Base-by-base conservation (phyloP, 345 rosid species). In the Turnera subulata region DNA sequence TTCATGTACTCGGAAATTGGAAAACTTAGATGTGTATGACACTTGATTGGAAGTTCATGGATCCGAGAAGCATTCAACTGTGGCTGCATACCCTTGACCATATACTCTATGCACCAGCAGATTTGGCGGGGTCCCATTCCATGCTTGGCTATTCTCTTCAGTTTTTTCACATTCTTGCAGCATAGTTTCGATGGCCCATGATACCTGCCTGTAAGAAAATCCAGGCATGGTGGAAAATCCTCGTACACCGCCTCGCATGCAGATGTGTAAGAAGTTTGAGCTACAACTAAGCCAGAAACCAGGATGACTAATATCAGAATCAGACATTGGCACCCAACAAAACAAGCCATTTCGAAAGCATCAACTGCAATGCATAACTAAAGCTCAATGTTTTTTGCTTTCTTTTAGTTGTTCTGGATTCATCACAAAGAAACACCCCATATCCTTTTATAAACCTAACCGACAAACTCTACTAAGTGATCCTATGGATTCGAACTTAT, bases 1-100 rank as follows among this genome's bases (percentile, higher is more conserved):
- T 82, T 49, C 81, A 63, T 70, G 59, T 40, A 22, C 1, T n/a
- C 50, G 21, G 81, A 77, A 48, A 73, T 53, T 6, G 73, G 76
- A 54, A 77, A 77, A 46, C 73, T 73, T 24, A 52, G 35, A 33
- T 45, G 66, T 7, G 50, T 17, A 16, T 11, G 18, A 23, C 57
- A 61, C 50, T 16, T 0, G 39, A 21, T 10, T 12, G 57, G 65
- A 29, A 61, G 57, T 23, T 61, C 10, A 29, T 19, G 10, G 2
- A 61, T 51, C 6, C 6, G 50, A 20, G 48, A 25, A 22, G 18
- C 38, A 5, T 2, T 25, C 6, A 51, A 14, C 10, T 18, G 25
- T 24, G 49, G 50, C 18, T 39, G 20, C 3, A 17, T 16, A 2
- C 33, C 50, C 39, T 9, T 51, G 8, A 20, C 56, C 23, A 61